Conservation (phyloP, 75 land plant genomes). For the Sequoiadendron giganteum region DNA sequence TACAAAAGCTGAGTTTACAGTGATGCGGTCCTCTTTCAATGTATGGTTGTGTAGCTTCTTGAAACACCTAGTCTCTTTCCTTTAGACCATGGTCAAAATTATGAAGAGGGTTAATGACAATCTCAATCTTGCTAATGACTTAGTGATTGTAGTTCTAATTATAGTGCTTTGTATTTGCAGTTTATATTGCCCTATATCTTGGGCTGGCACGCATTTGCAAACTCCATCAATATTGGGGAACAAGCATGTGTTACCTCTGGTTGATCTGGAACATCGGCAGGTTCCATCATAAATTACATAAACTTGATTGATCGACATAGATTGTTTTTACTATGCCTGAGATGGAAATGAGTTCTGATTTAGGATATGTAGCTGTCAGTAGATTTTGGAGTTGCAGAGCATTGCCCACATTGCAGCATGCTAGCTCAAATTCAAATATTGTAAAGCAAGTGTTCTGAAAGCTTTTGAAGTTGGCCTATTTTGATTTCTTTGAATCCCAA, state of each 20-base stretch:
- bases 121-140: neutral
- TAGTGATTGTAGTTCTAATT: neutral
- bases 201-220: slow-evolving; percentile 68
- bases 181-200: slow-evolving; percentile 61
- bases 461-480: neutral
- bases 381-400: neutral
- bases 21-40: slow-evolving; percentile 53
- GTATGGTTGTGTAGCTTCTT: slow-evolving; percentile 24
- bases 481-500: neutral
- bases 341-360: neutral
- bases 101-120: neutral
- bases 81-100: neutral
- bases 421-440: neutral
- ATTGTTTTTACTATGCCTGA: neutral
- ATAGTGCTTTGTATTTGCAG: slow-evolving; percentile 29
- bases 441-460: neutral
- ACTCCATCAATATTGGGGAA: slow-evolving; percentile 37
- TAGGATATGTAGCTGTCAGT: neutral
- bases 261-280: neutral
- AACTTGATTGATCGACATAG: neutral
- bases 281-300: neutral
- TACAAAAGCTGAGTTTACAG: slow-evolving; percentile 51
- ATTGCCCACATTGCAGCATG: neutral
- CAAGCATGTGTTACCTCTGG: no score
- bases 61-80: neutral